Percentiles rank a stretch among this genome's conserved stretches.
phyloP scores from a whole-genome alignment of 2,329 filamentous ascomycete genomes.

The Gnomoniopsis smithogilvyi region DNA sequence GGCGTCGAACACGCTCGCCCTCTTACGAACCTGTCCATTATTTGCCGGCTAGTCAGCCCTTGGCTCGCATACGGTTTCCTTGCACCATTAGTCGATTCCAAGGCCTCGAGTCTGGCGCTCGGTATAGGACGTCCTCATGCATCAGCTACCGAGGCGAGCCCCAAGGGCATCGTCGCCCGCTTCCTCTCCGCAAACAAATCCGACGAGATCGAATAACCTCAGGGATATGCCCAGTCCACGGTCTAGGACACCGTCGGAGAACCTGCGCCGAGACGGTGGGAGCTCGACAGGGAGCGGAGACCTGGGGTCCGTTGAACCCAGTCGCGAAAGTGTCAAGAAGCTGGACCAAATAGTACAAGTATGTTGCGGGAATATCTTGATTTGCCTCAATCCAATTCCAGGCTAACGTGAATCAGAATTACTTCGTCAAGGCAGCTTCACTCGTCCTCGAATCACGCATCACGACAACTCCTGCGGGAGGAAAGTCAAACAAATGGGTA shows the following conservation, averaged over 20 bases:
- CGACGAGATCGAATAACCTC: constrained; percentile 68
- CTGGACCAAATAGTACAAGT: constrained; percentile 94
- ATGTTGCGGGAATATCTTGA: constrained; percentile 10
- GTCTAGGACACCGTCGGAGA: constrained; percentile 35
- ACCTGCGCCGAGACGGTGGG: constrained; percentile 41
- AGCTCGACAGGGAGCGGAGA: constrained; percentile 48
- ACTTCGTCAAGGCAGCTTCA: constrained; percentile 83
- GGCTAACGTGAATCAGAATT: constrained; percentile 61
- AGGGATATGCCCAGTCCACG: constrained; percentile 54
- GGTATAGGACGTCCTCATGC: constrained; percentile 56
- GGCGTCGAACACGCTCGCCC: not conserved
- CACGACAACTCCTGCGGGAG: constrained; percentile 57
- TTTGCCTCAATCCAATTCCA: not conserved
- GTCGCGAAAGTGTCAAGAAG: constrained; percentile 69
- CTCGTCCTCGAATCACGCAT: constrained; percentile 80
- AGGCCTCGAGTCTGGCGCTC: constrained; percentile 5
- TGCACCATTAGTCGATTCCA: not conserved
- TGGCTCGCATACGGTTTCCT: not conserved
- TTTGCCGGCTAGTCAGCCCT: not conserved
- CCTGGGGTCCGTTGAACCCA: constrained; percentile 44
- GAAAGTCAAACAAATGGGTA: constrained; percentile 84
- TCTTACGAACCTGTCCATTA: not conserved
- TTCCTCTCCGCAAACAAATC: constrained; percentile 68
- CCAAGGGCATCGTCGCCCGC: constrained; percentile 71
- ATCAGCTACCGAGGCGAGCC: constrained; percentile 80